A percentile compares a stretch with the other conserved stretches of the same genome.
Conservation (phyloP, 768 basidiomycete species). For the Rickenella mellea region DNA sequence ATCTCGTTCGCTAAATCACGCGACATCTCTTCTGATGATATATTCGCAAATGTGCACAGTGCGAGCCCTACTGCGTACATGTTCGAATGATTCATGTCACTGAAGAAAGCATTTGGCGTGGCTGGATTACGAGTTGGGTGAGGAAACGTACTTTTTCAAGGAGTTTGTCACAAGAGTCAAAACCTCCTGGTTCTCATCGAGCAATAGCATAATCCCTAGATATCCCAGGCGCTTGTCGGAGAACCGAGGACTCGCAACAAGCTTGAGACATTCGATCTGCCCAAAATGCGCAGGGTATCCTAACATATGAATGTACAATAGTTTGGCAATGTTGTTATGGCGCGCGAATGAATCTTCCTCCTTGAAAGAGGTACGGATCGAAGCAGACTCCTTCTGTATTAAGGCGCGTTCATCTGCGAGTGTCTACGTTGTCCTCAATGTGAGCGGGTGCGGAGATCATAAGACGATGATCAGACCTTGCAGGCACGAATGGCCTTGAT, state of each 20-base stretch:
- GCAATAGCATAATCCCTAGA: constrained; percentile 91
- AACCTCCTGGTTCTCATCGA: constrained; percentile 98
- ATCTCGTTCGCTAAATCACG: constrained; percentile 96
- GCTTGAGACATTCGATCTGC: constrained; percentile 94
- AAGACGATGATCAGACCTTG: constrained; percentile 51
- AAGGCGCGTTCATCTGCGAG: constrained; percentile 96
- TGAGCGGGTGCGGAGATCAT: constrained; percentile 7
- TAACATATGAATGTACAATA: constrained; percentile 98
- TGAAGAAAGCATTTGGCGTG: constrained; percentile 22
- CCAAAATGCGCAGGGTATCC: constrained; percentile 98
- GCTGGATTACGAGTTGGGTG: constrained; percentile 1
- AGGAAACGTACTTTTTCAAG: constrained; percentile 75
- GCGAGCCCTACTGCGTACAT: constrained; percentile 98
- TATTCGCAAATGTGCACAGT: constrained; percentile 96
- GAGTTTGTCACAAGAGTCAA: constrained; percentile 96
- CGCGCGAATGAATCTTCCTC: constrained; percentile 94
- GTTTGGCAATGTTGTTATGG: constrained; percentile 95
- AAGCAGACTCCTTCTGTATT: constrained; percentile 95
- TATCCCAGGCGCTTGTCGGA: constrained; percentile 95
- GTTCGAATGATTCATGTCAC: constrained; percentile 99
- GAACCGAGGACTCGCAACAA: constrained; percentile 91
- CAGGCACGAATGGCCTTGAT: constrained; percentile 97
- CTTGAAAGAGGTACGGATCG: constrained; percentile 92
- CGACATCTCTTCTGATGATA: constrained; percentile 99
- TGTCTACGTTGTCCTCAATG: constrained; percentile 46